Percentiles rank a stretch among this genome's conserved stretches.
Evolutionary conservation across 2,329 filamentous ascomycete genomes (phyloP).

Genomic region (Ascochyta lentis): DNA sequence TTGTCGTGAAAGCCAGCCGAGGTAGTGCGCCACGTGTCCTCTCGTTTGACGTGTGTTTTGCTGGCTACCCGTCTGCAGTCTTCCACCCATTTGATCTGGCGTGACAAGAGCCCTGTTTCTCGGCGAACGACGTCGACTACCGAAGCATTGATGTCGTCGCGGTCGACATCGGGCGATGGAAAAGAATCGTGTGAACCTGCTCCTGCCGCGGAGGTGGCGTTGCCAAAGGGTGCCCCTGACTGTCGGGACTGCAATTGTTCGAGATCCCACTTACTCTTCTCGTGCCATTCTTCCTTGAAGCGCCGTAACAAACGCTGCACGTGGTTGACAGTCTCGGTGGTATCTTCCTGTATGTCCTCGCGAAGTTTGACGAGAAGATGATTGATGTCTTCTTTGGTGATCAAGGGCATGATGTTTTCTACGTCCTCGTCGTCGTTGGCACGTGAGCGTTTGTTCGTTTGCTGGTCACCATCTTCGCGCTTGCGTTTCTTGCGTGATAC

Average conservation of each 20-base stretch:
- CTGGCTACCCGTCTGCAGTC: slow-evolving; percentile 47
- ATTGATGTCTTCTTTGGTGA: slow-evolving; percentile 30
- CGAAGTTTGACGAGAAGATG: slow-evolving; percentile 26
- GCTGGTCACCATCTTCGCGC: slow-evolving; percentile 15
- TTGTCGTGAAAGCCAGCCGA: slow-evolving; percentile 51
- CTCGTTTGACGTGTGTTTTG: slow-evolving; percentile 43
- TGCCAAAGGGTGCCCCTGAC: not conserved
- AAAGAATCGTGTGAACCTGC: slow-evolving; percentile 14
- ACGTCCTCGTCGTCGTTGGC: slow-evolving; percentile 12
- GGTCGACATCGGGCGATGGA: slow-evolving; percentile 20
- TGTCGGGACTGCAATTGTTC: slow-evolving; percentile 10
- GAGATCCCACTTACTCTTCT: slow-evolving; percentile 18
- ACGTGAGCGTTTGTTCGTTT: slow-evolving; percentile 18
- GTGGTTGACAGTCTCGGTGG: slow-evolving; percentile 57
- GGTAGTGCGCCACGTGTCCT: slow-evolving; percentile 51
- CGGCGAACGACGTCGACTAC: slow-evolving; percentile 21
- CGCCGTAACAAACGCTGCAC: slow-evolving; percentile 55
- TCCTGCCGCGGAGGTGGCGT: not conserved
- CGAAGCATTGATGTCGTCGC: slow-evolving; percentile 15
- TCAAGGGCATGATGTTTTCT: slow-evolving; percentile 27
- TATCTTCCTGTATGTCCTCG: slow-evolving; percentile 35
- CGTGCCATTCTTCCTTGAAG: slow-evolving; percentile 48
- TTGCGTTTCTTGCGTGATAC: slow-evolving; percentile 29
- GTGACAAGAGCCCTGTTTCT: slow-evolving; percentile 40
- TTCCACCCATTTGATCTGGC: slow-evolving; percentile 49